Evolutionary conservation across 352 stramenopile genomes (phyloP), one percentile per base, ranked within the genome.

Genomic region (Phytophthora crassamura): DNA sequence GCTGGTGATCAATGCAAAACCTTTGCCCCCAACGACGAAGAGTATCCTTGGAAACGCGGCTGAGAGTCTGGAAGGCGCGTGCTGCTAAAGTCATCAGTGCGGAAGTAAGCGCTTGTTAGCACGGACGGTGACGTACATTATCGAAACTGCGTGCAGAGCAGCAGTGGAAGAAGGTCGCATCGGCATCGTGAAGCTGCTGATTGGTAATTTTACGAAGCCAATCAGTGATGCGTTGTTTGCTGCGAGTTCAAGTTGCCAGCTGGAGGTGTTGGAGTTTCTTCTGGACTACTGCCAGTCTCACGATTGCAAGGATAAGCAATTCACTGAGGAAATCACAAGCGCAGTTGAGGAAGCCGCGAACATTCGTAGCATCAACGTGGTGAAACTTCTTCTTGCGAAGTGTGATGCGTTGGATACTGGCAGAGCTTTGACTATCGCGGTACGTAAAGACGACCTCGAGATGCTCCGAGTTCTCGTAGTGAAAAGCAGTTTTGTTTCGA

Each of bases 231-330:
- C 28, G 11, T 9, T 67, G 32, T 14, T 42, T 22, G 4, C 22
- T 25, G 40, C 59, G 32, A 28, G 10, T 18, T 52, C n/a, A 1
- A 16, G 22, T 6, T 30, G 18, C 18, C 30, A 52, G 38, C 1
- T 60, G 8, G 41, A 46, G 18, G 18, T 55, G 12, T 34, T 67
- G 48, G 59, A 46, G 40, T 67, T 61, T 32, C 20, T 67, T 42
- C 36, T 67, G 8, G 41, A 61, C 8, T 54, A 42, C 12, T 67
- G 33, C 18, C n/a, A n/a, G n/a, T n/a, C n/a, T n/a, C n/a, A n/a
- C n/a, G n/a, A n/a, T n/a, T n/a, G n/a, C n/a, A n/a, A n/a, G n/a
- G n/a, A n/a, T n/a, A n/a, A n/a, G n/a, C n/a, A n/a, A n/a, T n/a
- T 47, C 18, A 25, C 41, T 38, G 11, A 35, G 53, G 50, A 51